A percentile compares a stretch with the other conserved stretches of the same genome.
These are phyloP conservation scores for Rhynchospora breviuscula DNA, from an alignment of 176 grass and related monocot species.

Conservation along the genomic window DNA sequence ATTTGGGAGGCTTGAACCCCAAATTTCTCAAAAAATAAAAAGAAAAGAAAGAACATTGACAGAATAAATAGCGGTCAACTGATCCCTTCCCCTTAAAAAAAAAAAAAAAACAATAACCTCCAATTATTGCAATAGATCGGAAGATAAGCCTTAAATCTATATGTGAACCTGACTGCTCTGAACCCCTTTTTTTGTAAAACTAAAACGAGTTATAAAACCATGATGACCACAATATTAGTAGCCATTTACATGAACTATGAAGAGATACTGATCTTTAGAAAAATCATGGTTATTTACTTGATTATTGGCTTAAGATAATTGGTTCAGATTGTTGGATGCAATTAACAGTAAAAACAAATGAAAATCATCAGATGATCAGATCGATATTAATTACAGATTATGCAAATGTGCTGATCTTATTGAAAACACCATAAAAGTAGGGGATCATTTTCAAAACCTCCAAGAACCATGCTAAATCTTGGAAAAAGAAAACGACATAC, in stretches of 20 bases:
- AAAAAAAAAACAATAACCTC: no score
- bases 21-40: no score
- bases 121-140: background rate
- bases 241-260: background rate
- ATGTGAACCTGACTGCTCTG: background rate
- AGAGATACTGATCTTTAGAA: background rate
- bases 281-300: background rate
- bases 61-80: no score
- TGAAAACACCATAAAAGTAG: background rate
- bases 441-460: background rate
- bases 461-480: constrained; percentile 11
- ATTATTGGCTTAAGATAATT: background rate
- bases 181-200: background rate
- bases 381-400: background rate
- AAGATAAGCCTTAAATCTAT: background rate
- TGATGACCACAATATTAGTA: background rate
- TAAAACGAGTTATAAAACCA: background rate
- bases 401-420: background rate
- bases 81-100: no score
- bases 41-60: no score
- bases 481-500: constrained; percentile 43
- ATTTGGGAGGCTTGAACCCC: no score
- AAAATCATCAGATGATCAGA: background rate
- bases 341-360: background rate
- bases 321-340: background rate